Evolutionary conservation across 352 stramenopile species (phyloP).

Genomic region (Phytophthora chlamydospora): DNA sequence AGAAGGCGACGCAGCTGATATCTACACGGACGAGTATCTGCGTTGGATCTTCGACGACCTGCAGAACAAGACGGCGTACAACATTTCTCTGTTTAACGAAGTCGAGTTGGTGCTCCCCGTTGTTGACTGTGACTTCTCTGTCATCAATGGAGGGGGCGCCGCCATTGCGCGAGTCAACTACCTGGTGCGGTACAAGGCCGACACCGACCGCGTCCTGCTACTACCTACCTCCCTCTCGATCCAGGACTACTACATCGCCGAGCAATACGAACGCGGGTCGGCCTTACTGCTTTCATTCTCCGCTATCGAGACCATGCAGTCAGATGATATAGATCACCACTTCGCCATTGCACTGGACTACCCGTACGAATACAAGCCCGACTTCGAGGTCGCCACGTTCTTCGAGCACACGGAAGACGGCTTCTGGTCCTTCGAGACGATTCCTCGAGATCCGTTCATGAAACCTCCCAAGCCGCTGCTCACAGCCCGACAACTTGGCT

Average conservation of each 20-base stretch:
- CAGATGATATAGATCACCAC: conserved; percentile 24
- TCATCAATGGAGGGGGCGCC: conserved; percentile 10
- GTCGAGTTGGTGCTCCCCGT: conserved; percentile 34
- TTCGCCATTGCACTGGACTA: conserved; percentile 37
- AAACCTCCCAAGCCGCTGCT: conserved; percentile 30
- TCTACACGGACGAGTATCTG: conserved; percentile 43
- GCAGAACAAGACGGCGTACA: conserved; percentile 41
- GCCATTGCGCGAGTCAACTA: conserved; percentile 38
- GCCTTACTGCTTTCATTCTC: conserved; percentile 29
- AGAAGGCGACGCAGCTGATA: conserved; percentile 10
- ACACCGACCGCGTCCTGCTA: conserved; percentile 31
- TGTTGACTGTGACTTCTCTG: conserved; percentile 27
- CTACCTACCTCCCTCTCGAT: conserved; percentile 31
- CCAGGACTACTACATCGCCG: conserved; percentile 40
- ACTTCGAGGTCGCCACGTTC: conserved; percentile 34
- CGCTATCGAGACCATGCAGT: conserved; percentile 33
- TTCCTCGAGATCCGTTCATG: conserved; percentile 25
- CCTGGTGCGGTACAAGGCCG: conserved; percentile 28
- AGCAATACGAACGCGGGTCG: conserved; percentile 33
- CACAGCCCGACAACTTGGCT: conserved; percentile 44
- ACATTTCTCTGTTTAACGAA: conserved; percentile 38
- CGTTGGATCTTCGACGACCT: conserved; percentile 37
- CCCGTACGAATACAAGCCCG: conserved; percentile 37
- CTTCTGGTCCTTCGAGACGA: conserved; percentile 33
- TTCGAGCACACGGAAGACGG: conserved; percentile 19